Conservation (phyloP, 805 yeast species). For the Wickerhamomyces bovis region DNA sequence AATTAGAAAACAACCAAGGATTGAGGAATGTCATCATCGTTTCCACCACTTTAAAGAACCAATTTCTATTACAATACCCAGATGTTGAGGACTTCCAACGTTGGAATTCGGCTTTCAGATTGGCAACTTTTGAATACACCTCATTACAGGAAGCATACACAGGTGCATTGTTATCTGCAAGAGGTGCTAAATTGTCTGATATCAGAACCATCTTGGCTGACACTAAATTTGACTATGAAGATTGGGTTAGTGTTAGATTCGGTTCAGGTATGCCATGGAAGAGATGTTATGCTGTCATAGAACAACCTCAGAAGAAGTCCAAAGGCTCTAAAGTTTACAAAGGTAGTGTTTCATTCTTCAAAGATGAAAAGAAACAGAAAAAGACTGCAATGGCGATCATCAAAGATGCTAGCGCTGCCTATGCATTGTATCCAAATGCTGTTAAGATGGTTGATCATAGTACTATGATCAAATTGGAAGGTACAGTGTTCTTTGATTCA, state of each 20-base stretch:
- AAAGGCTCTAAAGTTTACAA: slow-evolving; percentile 37
- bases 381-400: slow-evolving; percentile 80
- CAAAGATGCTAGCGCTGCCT: slow-evolving; percentile 59
- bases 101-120: slow-evolving; percentile 82
- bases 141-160: slow-evolving; percentile 93
- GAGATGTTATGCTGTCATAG: slow-evolving; percentile 85
- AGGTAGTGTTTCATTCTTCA: slow-evolving; percentile 51
- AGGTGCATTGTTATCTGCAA: slow-evolving; percentile 86
- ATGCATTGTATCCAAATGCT: slow-evolving; percentile 91
- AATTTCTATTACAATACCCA: slow-evolving; percentile 76
- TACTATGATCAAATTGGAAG: slow-evolving; percentile 86
- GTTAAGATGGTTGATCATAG: slow-evolving; percentile 76
- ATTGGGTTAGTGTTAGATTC: slow-evolving; percentile 91
- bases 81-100: slow-evolving; percentile 54
- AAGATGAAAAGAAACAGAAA: slow-evolving; percentile 67
- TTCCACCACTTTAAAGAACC: slow-evolving; percentile 86
- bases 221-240: slow-evolving; percentile 81
- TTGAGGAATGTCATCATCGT: slow-evolving; percentile 72
- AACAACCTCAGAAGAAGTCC: slow-evolving; percentile 51
- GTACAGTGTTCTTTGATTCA: slow-evolving; percentile 60
- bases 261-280: slow-evolving; percentile 99
- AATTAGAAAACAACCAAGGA: slow-evolving; percentile 59
- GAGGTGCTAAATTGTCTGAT: slow-evolving; percentile 84
- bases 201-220: slow-evolving; percentile 81
- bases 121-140: slow-evolving; percentile 75